Evolutionary conservation across 2,329 filamentous ascomycete species (phyloP), one percentile per base, ranked within the genome.

Genomic region (Penicillium glabrum): DNA sequence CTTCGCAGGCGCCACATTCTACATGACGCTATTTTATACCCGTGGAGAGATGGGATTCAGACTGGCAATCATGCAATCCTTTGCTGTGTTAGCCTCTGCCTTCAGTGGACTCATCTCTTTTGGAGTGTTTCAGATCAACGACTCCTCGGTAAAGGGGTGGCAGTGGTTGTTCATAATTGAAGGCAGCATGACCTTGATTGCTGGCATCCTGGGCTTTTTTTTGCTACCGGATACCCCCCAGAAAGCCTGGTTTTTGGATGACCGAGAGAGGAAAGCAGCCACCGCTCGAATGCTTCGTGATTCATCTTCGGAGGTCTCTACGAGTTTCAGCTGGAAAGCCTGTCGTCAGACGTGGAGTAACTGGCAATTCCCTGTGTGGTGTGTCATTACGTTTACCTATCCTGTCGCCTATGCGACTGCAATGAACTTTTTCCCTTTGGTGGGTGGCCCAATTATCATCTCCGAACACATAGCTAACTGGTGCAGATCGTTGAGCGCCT

Each of bases 1-100:
- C 69, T 83, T 83, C 57, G 78, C 81, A 5, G 76, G 80, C 0
- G 78, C 80, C 14, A 81, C 84, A 3, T 84, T 83, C 67, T 85
- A 81, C 59, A 67, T 81, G 8, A 79, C 82, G 0, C 73, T 82
- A 0, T 84, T 85, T 44, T 80, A 71, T 54, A 68, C 63, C 0
- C 64, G 69, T 2, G 65, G 64, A 11, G 74, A 79, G 57, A 75
- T 79, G 61, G 77, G 73, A 0, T 77, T 79, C 48, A 74, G 77
- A 11, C 74, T 76, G 3, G 77, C 75, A 3, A 73, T 77, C n/a
- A 77, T 79, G 64, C 79, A 79, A 44, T 75, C 72, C 0, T 75
- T 69, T 48, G 73, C 76, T 3, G 67, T 78, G 9, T 69, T 79
- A 1, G 77, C 72, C 1, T 77, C 72, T 1, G 70, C 73, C 1